phyloP scores from a whole-genome alignment of 2,329 filamentous ascomycete species.

The Chaetomiaceae sp. region DNA sequence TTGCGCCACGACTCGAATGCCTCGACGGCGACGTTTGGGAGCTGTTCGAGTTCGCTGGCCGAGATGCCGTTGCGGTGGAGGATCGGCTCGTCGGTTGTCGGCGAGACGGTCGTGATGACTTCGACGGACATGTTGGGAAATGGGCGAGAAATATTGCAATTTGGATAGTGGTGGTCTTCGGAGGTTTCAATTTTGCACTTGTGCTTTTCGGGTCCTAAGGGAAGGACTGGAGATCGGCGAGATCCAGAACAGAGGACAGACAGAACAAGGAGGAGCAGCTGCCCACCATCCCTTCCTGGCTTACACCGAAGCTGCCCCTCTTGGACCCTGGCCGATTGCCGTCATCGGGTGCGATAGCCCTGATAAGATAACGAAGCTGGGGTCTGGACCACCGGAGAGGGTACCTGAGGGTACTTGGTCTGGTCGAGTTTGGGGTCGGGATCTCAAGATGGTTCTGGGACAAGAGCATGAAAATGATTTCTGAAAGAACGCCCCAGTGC shows the following conservation, averaged over 20 bases:
- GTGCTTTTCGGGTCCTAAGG: too few species aligned
- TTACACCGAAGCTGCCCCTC: conserved; percentile 4
- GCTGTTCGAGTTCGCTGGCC: conserved; percentile 59
- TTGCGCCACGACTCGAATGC: conserved; percentile 75
- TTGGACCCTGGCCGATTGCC: conserved; percentile 3
- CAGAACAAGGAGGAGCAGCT: background rate
- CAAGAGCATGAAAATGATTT: too few species aligned
- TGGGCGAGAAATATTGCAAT: background rate
- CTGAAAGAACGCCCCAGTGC: too few species aligned
- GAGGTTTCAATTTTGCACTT: too few species aligned
- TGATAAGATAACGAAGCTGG: conserved; percentile 16
- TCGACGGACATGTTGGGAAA: conserved; percentile 60
- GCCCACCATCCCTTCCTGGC: background rate
- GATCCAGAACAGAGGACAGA: background rate
- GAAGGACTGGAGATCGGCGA: too few species aligned
- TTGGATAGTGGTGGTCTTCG: too few species aligned
- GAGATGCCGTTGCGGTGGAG: conserved; percentile 73
- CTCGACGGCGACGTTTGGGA: conserved; percentile 67
- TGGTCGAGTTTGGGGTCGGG: too few species aligned
- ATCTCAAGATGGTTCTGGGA: too few species aligned
- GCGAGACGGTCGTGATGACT: conserved; percentile 75
- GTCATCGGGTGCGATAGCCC: conserved; percentile 9
- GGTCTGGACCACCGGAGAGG: too few species aligned
- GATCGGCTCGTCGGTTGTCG: conserved; percentile 79
- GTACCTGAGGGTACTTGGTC: too few species aligned